Evolutionary conservation across 2,329 filamentous ascomycete genomes (phyloP).

Genomic region (Aspergillus tanneri): DNA sequence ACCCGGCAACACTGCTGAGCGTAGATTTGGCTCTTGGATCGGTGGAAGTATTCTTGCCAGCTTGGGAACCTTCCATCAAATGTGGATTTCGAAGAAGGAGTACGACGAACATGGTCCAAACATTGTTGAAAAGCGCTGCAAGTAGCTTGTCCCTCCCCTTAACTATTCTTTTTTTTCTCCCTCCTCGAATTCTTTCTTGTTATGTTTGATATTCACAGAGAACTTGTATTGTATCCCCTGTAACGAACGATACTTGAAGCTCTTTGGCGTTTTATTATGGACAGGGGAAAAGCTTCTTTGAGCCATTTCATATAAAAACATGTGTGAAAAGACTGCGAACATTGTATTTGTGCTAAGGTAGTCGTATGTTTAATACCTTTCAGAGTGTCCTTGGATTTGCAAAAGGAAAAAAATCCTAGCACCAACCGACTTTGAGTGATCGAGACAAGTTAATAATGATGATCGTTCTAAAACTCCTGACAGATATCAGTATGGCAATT

Average conservation of each 20-base stretch:
- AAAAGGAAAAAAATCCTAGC: too few species aligned
- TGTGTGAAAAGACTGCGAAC: too few species aligned
- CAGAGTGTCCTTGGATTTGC: too few species aligned
- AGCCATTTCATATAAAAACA: too few species aligned
- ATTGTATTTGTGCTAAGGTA: too few species aligned
- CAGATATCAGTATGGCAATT: too few species aligned
- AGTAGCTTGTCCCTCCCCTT: slow-evolving; percentile 51
- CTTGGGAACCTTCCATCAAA: slow-evolving; percentile 96
- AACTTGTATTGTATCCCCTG: not conserved
- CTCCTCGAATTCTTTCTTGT: not conserved
- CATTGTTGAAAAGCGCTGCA: slow-evolving; percentile 95
- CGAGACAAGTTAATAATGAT: too few species aligned
- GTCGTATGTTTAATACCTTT: too few species aligned
- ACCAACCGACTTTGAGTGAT: too few species aligned
- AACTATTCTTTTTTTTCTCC: not conserved
- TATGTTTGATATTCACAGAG: not conserved
- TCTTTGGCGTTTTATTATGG: not conserved
- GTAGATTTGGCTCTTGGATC: slow-evolving; percentile 92
- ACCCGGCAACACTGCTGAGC: slow-evolving; percentile 79
- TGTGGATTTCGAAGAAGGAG: slow-evolving; percentile 98
- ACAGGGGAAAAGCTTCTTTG: too few species aligned
- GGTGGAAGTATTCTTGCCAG: slow-evolving; percentile 94
- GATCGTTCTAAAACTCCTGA: too few species aligned
- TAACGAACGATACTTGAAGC: not conserved
- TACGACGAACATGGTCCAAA: slow-evolving; percentile 90